Evolutionary conservation across 192 early-diverging fungal species (phyloP), one percentile per base, ranked within the genome.

Genomic region (Entrophospora sp.): DNA sequence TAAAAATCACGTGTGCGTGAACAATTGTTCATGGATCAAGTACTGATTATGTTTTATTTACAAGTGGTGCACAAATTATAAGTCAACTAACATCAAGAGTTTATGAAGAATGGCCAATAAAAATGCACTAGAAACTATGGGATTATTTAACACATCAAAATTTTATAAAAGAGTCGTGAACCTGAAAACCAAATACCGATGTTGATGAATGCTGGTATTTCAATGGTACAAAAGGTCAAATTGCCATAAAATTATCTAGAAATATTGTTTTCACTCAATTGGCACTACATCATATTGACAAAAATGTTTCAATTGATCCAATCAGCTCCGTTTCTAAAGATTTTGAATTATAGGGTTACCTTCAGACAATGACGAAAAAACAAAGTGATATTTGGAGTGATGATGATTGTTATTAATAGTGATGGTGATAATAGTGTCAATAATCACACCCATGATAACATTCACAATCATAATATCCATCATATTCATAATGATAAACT

Each of bases 261-360:
- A 42, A 28, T 20, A 62, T 62, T 20, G 2, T 34, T 7, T n/a
- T 45, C 1, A 62, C 60, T 8, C 40, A 42, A 24, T 13, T 62
- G 4, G 45, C 42, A 13, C 45, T 44, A n/a, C 25, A 43, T 32
- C 60, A 62, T 20, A 45, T 45, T 28, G 25, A 28, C 4, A 43
- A 25, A 32, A 20, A 45, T 20, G 38, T 45, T 30, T 27, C 60
- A 14, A 42, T 62, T 45, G 60, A 62, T 45, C 60, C 43, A 44
- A 57, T 57, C 3, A 27, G 18, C 30, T 32, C 40, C 0, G 60
- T 42, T 45, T 42, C 60, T 2, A 46, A 62, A 22, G 60, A 62
- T n/a, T 62, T 62, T 45, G 60, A 62, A 62, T 42, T 62, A 32
- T 62, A 42, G 60, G 60, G 60, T 43, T 62, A n/a, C n/a, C n/a